Percentiles rank a stretch among this genome's conserved stretches.
These are phyloP conservation scores for Cymbopogon flexuosus DNA, from an alignment of 202 grass and related monocot species.

Conservation along the genomic window DNA sequence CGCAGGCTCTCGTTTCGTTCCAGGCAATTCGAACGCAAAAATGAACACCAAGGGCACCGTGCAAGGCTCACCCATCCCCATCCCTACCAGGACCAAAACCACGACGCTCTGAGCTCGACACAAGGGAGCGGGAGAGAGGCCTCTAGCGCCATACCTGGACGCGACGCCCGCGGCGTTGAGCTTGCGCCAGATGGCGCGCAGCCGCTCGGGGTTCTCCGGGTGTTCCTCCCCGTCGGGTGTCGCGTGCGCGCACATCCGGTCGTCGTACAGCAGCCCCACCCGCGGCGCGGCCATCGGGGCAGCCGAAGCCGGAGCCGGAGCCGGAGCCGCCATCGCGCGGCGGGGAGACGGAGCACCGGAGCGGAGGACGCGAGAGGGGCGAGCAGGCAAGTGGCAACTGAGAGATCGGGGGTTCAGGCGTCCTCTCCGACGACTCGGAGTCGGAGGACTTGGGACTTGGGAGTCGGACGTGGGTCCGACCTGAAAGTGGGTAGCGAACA, in stretches of 20 bases:
- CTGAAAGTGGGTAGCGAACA: not conserved
- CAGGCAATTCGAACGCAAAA: not conserved
- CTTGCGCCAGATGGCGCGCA: slow-evolving; percentile 73
- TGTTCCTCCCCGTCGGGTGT: slow-evolving; percentile 47
- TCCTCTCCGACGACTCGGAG: slow-evolving; percentile 14
- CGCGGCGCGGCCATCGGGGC: not conserved
- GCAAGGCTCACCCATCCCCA: not conserved
- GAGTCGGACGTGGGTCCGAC: not conserved
- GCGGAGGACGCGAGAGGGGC: not conserved
- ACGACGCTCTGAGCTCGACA: not conserved
- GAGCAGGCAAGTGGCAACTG: not conserved
- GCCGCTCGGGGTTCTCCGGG: slow-evolving; percentile 61
- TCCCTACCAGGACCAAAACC: not conserved
- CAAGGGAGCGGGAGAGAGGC: not conserved
- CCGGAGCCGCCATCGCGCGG: not conserved
- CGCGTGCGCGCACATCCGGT: slow-evolving; percentile 64
- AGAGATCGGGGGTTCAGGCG: not conserved
- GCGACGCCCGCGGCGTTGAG: slow-evolving; percentile 58
- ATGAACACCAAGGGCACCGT: not conserved
- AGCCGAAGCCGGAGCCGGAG: not conserved
- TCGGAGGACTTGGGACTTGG: not conserved
- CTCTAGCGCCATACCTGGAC: slow-evolving; percentile 41
- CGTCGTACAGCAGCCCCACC: slow-evolving; percentile 70
- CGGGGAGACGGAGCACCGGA: not conserved
- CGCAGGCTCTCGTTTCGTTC: not conserved